Percentiles rank a stretch among this genome's conserved stretches.
Evolutionary conservation across 129 eudicot genomes (phyloP).

Genomic region (Flaveria bidentis): DNA sequence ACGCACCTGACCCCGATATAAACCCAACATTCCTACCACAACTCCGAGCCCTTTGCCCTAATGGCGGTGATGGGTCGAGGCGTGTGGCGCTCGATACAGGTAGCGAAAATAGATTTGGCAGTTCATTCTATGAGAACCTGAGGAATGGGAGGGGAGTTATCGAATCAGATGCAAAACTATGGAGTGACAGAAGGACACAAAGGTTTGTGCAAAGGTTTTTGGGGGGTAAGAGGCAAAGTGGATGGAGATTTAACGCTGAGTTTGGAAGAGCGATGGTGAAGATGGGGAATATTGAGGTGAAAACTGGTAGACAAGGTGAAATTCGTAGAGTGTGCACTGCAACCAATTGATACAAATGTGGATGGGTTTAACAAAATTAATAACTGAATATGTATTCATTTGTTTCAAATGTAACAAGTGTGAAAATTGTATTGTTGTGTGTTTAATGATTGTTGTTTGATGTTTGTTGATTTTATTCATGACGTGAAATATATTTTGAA

Average conservation of each 20-base stretch:
- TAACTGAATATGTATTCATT: no score
- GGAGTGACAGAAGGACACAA: conserved; percentile 53
- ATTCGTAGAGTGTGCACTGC: conserved; percentile 70
- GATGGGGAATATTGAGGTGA: conserved; percentile 63
- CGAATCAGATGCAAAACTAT: conserved; percentile 66
- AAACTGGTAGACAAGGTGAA: conserved; percentile 63
- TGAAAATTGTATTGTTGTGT: neutral
- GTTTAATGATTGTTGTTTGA: neutral
- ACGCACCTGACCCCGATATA: conserved; percentile 56
- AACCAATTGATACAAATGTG: conserved; percentile 33
- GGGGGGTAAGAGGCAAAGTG: conserved; percentile 33
- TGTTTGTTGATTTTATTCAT: neutral
- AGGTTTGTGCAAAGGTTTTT: conserved; percentile 47
- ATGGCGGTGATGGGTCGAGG: conserved; percentile 38
- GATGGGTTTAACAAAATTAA: neutral
- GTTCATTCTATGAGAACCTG: conserved; percentile 51
- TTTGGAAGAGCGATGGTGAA: conserved; percentile 81
- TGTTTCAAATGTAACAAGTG: neutral
- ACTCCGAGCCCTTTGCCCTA: conserved; percentile 62
- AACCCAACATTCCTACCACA: conserved; percentile 48
- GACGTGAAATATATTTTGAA: no score
- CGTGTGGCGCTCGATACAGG: conserved; percentile 59
- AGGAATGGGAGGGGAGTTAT: conserved; percentile 58
- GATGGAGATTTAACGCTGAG: conserved; percentile 47
- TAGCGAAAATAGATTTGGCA: conserved; percentile 48